A percentile compares a stretch with the other conserved stretches of the same genome.
phyloP scores from a whole-genome alignment of 1,139 yeast species.

The Magnusiomyces starmeri region DNA sequence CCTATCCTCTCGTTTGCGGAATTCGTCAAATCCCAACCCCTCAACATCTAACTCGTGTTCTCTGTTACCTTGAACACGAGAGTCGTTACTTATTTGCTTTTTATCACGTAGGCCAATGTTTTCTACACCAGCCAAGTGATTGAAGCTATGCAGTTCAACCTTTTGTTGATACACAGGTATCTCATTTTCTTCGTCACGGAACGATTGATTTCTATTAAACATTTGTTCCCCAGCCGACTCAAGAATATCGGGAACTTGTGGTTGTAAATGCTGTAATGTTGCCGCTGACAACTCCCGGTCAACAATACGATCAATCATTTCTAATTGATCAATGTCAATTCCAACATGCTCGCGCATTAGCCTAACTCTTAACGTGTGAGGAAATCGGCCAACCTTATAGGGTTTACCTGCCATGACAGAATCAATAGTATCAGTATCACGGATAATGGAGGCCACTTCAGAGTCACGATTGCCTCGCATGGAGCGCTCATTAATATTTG shows the following conservation, averaged over 20 bases:
- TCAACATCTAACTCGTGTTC: constrained; percentile 64
- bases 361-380: constrained; percentile 81
- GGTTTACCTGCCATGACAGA: constrained; percentile 78
- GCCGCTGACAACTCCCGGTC: constrained; percentile 14
- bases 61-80: constrained; percentile 63
- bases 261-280: neutral
- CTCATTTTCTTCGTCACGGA: neutral
- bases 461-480: constrained; percentile 20
- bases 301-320: constrained; percentile 59
- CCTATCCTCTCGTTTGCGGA: constrained; percentile 17
- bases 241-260: constrained; percentile 7
- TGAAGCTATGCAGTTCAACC: constrained; percentile 49
- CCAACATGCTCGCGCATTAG: constrained; percentile 97
- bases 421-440: constrained; percentile 72
- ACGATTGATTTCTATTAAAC: neutral
- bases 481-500: constrained; percentile 21
- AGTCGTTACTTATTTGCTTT: constrained; percentile 72
- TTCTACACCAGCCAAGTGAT: constrained; percentile 82
- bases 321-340: constrained; percentile 81
- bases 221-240: constrained; percentile 14
- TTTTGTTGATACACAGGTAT: constrained; percentile 7
- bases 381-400: constrained; percentile 75
- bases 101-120: constrained; percentile 78
- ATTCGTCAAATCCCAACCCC: constrained; percentile 62
- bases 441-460: constrained; percentile 47